phyloP scores from a whole-genome alignment of 768 basidiomycete species.

The Chalciporus sphaerocephalus region DNA sequence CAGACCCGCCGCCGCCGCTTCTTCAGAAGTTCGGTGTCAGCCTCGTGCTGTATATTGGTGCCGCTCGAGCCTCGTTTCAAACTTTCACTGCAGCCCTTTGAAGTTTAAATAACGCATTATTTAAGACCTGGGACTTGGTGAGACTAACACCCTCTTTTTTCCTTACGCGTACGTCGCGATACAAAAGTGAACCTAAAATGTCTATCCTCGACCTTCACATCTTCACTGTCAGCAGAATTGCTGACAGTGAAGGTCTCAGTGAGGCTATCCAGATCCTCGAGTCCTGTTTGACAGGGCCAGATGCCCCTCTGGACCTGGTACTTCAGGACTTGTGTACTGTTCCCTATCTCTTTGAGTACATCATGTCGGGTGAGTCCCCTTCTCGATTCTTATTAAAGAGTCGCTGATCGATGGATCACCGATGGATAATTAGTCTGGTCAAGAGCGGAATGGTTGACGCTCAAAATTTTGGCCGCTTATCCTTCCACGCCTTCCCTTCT shows the following conservation, averaged over 20 bases:
- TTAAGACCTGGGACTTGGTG: no score
- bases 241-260: constrained; percentile 16
- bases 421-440: constrained; percentile 12
- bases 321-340: constrained; percentile 26
- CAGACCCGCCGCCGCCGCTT: not conserved
- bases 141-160: no score
- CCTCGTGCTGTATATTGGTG: not conserved
- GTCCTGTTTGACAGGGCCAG: constrained; percentile 26
- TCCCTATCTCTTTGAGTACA: constrained; percentile 27
- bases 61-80: not conserved
- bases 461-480: constrained; percentile 32
- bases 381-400: not conserved
- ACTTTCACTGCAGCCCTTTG: not conserved
- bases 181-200: constrained; percentile 3
- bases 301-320: constrained; percentile 18
- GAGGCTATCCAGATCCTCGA: constrained; percentile 14
- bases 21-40: not conserved
- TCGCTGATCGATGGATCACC: not conserved
- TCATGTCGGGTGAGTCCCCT: constrained; percentile 25
- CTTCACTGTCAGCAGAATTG: constrained; percentile 18
- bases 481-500: constrained; percentile 25
- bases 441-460: constrained; percentile 10
- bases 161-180: not conserved
- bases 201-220: constrained; percentile 12
- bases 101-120: no score